These are phyloP conservation scores for Fusarium clavum DNA, from an alignment of 2,329 filamentous ascomycete species.

Conservation along the genomic window DNA sequence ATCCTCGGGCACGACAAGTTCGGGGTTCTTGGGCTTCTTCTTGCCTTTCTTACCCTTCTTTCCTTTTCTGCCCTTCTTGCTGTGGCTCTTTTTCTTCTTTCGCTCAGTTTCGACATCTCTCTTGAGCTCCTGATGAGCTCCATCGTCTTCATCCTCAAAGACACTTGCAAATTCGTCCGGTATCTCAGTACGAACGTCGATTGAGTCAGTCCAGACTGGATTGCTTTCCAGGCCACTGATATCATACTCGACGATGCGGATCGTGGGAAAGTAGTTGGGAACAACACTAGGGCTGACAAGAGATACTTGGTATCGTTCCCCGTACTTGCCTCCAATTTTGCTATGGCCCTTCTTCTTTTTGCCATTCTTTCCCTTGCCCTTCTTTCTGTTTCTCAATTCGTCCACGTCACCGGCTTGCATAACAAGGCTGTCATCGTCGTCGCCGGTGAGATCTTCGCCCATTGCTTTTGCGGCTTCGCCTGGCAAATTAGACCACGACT, in stretches of 20 bases:
- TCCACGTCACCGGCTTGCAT: slow-evolving; percentile 37
- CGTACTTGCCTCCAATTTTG: slow-evolving; percentile 81
- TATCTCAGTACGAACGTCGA: slow-evolving; percentile 24
- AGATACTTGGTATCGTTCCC: slow-evolving; percentile 85
- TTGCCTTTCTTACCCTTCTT: slow-evolving; percentile 57
- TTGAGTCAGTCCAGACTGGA: slow-evolving; percentile 58
- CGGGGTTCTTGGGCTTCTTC: slow-evolving; percentile 68
- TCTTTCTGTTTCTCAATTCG: slow-evolving; percentile 25
- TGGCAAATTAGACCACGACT: slow-evolving; percentile 82
- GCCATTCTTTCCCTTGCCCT: slow-evolving; percentile 50
- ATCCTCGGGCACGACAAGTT: slow-evolving; percentile 74
- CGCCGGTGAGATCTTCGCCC: slow-evolving; percentile 28
- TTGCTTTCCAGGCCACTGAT: slow-evolving; percentile 77
- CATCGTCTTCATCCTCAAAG: slow-evolving; percentile 47
- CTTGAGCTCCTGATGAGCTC: slow-evolving; percentile 46
- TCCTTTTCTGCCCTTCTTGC: slow-evolving; percentile 49
- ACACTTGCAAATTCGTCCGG: slow-evolving; percentile 14
- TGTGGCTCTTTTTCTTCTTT: slow-evolving; percentile 51
- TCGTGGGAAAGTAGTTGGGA: slow-evolving; percentile 89
- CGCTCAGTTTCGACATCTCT: slow-evolving; percentile 44
- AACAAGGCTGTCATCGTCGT: slow-evolving; percentile 39
- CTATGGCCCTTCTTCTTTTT: slow-evolving; percentile 64
- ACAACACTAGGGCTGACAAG: slow-evolving; percentile 88
- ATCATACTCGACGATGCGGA: slow-evolving; percentile 96
- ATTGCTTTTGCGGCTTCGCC: slow-evolving; percentile 54